Conservation (phyloP, 2,329 filamentous ascomycete genomes). For the Orbilia oligospora region DNA sequence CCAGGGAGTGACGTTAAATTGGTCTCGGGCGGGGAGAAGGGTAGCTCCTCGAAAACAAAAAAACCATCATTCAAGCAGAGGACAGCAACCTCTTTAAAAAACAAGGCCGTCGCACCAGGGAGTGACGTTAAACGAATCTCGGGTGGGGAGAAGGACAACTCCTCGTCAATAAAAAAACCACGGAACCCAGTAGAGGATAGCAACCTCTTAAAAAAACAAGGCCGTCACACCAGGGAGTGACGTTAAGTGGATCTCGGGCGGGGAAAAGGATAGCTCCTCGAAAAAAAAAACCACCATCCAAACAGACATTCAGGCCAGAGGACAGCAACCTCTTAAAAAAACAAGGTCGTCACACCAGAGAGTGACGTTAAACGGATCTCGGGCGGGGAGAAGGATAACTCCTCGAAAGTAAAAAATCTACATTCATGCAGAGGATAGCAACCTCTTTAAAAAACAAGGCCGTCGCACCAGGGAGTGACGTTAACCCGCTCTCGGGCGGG, state of each 20-base stretch:
- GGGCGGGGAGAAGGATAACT: conserved; percentile 10
- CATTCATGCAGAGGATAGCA: not conserved
- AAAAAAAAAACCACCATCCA: not conserved
- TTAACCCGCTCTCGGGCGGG: conserved; percentile 8
- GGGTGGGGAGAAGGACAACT: conserved; percentile 11
- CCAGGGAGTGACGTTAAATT: conserved; percentile 16
- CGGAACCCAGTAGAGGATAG: conserved; percentile 3
- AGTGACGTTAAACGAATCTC: conserved; percentile 21
- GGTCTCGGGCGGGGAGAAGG: conserved; percentile 7
- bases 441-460: conserved; percentile 9
- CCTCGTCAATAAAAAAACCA: conserved; percentile 1
- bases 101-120: conserved; percentile 4
- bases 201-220: conserved; percentile 10
- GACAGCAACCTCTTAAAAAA: conserved; percentile 17
- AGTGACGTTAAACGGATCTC: conserved; percentile 18
- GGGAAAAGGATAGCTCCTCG: conserved; percentile 8
- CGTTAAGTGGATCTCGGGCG: conserved; percentile 4
- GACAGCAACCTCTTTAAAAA: conserved; percentile 7
- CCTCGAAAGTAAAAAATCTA: not conserved
- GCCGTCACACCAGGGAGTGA: conserved; percentile 19
- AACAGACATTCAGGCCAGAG: not conserved
- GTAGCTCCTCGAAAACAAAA: conserved; percentile 6
- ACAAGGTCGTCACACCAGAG: conserved; percentile 7
- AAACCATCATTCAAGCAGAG: not conserved
- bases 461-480: conserved; percentile 21